phyloP scores from a whole-genome alignment of 495 filamentous ascomycete genomes.

The Neurospora tetrasperma region DNA sequence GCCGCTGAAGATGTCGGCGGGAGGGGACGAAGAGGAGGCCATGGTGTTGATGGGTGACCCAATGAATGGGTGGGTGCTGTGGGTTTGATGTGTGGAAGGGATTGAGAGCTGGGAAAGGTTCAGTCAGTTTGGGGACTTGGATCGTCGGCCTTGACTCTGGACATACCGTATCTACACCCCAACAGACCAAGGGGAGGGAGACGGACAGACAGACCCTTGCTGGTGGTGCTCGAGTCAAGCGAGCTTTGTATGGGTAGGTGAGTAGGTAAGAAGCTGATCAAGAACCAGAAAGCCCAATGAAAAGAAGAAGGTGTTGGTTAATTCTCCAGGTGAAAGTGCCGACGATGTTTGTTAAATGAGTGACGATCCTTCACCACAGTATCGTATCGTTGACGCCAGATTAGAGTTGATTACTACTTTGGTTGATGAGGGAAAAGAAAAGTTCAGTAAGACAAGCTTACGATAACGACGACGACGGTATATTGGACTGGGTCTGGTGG shows the following conservation, averaged over 20 bases:
- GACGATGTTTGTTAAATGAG: neutral
- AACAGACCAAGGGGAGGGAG: neutral
- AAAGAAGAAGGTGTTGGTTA: neutral
- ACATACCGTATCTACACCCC: neutral
- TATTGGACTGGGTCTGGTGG: neutral
- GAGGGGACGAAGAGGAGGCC: neutral
- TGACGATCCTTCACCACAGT: neutral
- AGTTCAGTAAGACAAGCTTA: neutral
- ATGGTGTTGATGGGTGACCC: neutral
- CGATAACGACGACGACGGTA: neutral
- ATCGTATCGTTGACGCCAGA: too few species aligned
- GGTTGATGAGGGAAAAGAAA: neutral
- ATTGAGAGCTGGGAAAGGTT: neutral
- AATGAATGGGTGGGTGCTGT: neutral
- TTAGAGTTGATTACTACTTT: neutral
- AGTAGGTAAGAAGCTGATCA: neutral
- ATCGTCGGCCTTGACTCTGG: neutral
- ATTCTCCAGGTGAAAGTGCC: neutral
- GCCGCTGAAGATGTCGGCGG: neutral
- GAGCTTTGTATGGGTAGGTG: neutral
- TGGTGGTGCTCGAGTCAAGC: neutral
- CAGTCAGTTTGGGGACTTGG: neutral
- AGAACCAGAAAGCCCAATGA: neutral
- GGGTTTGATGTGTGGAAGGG: neutral
- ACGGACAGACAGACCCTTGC: neutral